Evolutionary conservation across 768 basidiomycete species (phyloP), one percentile per base, ranked within the genome.

Genomic region (Auricularia sp.): DNA sequence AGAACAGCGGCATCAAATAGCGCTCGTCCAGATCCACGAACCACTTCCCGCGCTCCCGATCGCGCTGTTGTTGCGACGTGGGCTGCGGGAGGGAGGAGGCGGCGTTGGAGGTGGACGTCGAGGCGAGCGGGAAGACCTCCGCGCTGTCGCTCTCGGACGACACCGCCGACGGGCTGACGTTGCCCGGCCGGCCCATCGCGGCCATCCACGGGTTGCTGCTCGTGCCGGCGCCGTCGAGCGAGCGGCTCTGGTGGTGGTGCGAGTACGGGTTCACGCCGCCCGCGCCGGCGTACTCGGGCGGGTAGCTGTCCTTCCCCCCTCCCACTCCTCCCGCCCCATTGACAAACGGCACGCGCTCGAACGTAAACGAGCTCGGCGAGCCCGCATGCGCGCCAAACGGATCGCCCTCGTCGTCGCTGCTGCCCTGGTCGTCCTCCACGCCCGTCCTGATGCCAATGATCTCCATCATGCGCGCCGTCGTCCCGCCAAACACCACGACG

Each of bases 381-480:
- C 29, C 29, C 29, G 29, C 29, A 29, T 59, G 21, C 7, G 56
- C 10, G 4, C 14, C 21, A 3, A 29, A 59, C 8, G 62, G 51
- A 42, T 78, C 79, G 2, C 73, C 74, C 36, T 78, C 78, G 29
- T 78, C 77, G 63, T 77, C 76, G 23, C 72, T 73, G 62, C 80
- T 80, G 43, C 80, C 93, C 1, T 82, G 92, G 34, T 94, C 95
- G 69, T 98, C 96, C 69, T 96, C 94, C 0, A 99, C 91, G 0
- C 95, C 95, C 0, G 92, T 95, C 11, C 92, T 79, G 67, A 99
- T 97, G 0, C 97, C 96, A n/a, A 98, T 81, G 8, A 98, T 86
- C 71, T 98, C 96, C 35, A 99, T 80, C 97, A 99, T 98, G 61
- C 93, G 81, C 12, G 91, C 86, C 0, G 96, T 96, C n/a, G 97